phyloP scores from a whole-genome alignment of 148 eudicot species.

The Gaultheria prostrata region DNA sequence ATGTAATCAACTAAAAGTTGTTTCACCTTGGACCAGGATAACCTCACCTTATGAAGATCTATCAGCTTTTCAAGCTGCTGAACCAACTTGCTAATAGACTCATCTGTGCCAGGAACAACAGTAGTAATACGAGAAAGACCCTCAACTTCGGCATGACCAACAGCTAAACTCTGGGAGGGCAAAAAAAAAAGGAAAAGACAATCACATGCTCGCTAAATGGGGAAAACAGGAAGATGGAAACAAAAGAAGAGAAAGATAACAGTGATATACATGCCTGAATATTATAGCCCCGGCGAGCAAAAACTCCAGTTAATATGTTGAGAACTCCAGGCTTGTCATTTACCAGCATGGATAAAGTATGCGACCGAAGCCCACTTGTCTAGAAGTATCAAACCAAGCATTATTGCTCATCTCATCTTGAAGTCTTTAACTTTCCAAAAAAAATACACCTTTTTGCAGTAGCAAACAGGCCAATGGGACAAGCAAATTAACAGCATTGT shows the following conservation, averaged over 20 bases:
- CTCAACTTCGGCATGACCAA: slow-evolving; percentile 77
- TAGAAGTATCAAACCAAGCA: slow-evolving; percentile 35
- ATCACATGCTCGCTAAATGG: not conserved
- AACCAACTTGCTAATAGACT: slow-evolving; percentile 75
- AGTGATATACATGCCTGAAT: slow-evolving; percentile 53
- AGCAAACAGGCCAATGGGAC: not conserved
- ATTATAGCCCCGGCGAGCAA: slow-evolving; percentile 86
- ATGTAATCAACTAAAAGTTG: not conserved
- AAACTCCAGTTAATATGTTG: slow-evolving; percentile 73
- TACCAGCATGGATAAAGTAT: slow-evolving; percentile 86
- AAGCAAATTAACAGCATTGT: not conserved
- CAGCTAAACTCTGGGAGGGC: slow-evolving; percentile 74
- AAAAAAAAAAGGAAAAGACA: not conserved
- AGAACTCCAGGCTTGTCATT: slow-evolving; percentile 87
- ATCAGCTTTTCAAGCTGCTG: slow-evolving; percentile 77
- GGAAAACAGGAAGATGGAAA: slow-evolving; percentile 2
- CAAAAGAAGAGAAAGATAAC: not conserved
- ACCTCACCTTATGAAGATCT: slow-evolving; percentile 78
- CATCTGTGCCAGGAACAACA: slow-evolving; percentile 91
- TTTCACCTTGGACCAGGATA: slow-evolving; percentile 1
- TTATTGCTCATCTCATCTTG: slow-evolving; percentile 1
- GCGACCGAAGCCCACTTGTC: slow-evolving; percentile 81
- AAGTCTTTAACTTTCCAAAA: not conserved
- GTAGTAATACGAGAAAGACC: slow-evolving; percentile 95
- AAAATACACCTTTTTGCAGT: not conserved